Evolutionary conservation across 2,329 filamentous ascomycete genomes (phyloP).

Genomic region (Periglandula ipomoeae): DNA sequence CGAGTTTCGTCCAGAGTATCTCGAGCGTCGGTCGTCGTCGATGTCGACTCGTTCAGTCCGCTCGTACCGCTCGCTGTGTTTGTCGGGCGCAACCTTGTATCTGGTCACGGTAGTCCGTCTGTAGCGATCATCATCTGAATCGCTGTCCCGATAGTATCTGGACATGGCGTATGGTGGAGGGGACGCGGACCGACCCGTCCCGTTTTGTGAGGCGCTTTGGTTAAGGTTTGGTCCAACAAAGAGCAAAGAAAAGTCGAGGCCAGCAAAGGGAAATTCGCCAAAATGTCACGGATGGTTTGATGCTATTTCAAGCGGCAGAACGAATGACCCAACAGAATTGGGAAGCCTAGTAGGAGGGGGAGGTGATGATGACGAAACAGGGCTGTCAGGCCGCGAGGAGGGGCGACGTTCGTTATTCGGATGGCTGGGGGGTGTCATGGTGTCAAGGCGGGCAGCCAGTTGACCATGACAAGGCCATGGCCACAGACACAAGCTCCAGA

Average conservation of each 20-base stretch:
- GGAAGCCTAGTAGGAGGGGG: background rate
- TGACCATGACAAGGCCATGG: background rate
- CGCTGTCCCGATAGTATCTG: constrained; percentile 25
- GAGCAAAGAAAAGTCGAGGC: background rate
- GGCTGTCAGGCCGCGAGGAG: background rate
- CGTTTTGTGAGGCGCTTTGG: constrained; percentile 6
- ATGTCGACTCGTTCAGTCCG: constrained; percentile 30
- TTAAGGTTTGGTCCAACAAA: constrained; percentile 4
- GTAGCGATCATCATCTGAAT: constrained; percentile 36
- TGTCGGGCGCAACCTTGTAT: constrained; percentile 39
- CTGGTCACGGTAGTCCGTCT: constrained; percentile 40
- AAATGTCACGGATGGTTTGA: background rate
- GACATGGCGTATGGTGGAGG: constrained; percentile 18
- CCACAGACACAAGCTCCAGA: too few species aligned
- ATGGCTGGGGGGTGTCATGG: background rate
- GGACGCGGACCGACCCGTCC: constrained; percentile 8
- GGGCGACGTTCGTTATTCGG: background rate
- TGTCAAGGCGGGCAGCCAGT: background rate
- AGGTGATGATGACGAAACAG: constrained; percentile 8
- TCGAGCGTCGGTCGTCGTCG: constrained; percentile 37
- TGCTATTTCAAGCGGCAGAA: background rate
- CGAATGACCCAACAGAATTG: background rate
- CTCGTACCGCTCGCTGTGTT: constrained; percentile 31
- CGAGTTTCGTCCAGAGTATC: constrained; percentile 31
- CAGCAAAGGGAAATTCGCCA: background rate